phyloP scores from a whole-genome alignment of 1,139 yeast genomes.

The Debaryomyces fabryi region DNA sequence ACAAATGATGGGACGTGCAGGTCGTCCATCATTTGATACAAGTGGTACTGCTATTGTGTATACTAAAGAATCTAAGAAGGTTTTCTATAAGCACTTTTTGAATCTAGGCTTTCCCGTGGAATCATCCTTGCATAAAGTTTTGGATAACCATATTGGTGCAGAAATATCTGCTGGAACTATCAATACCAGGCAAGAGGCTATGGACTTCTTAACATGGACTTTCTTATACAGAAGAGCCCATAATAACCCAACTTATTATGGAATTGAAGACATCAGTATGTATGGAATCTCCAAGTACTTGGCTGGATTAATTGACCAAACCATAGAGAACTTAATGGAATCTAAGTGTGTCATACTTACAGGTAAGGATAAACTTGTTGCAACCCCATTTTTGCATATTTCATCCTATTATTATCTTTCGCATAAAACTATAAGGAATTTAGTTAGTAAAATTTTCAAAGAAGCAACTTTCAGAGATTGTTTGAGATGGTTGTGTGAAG shows the following conservation, averaged over 20 bases:
- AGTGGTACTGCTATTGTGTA: conserved; percentile 94
- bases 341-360: conserved; percentile 67
- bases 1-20: conserved; percentile 94
- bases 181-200: conserved; percentile 78
- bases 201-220: conserved; percentile 94
- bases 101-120: conserved; percentile 98
- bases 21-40: conserved; percentile 96
- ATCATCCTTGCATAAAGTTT: conserved; percentile 86
- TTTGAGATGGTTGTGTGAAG: conserved; percentile 71
- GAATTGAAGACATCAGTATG: conserved; percentile 69
- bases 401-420: conserved; percentile 93
- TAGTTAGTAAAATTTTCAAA: conserved; percentile 54
- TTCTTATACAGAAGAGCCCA: conserved; percentile 91
- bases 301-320: conserved; percentile 69
- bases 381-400: conserved; percentile 85
- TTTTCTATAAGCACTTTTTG: conserved; percentile 89
- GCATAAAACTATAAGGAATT: conserved; percentile 79
- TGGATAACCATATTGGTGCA: conserved; percentile 96
- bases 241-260: conserved; percentile 94
- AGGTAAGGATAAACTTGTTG: conserved; percentile 55
- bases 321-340: conserved; percentile 67
- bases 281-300: conserved; percentile 74
- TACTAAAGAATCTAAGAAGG: conserved; percentile 89
- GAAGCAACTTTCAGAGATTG: conserved; percentile 68
- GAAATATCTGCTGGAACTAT: conserved; percentile 92